Evolutionary conservation across 208 protist genomes (phyloP).

Genomic region (Wallacemonas sp.): DNA sequence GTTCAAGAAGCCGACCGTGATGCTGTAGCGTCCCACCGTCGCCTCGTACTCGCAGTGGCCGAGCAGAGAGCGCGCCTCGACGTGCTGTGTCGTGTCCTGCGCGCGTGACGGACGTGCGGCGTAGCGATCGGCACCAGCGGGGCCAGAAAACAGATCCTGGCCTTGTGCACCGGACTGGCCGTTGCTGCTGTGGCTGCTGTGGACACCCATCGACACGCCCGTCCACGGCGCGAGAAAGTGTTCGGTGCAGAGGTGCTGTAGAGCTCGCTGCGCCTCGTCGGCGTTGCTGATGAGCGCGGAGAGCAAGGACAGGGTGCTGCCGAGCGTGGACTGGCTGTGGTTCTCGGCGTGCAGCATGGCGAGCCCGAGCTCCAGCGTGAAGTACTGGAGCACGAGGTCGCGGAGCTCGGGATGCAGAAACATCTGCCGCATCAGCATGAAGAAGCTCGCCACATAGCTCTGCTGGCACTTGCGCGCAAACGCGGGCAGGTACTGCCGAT

Average conservation of each 20-base stretch:
- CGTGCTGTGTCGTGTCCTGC: constrained; percentile 18
- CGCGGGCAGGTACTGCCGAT: constrained; percentile 62
- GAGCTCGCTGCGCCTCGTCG: constrained; percentile 55
- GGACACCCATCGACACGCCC: no score
- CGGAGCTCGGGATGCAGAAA: constrained; percentile 56
- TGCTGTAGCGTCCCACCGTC: constrained; percentile 64
- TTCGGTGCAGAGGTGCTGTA: neutral
- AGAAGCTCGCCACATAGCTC: constrained; percentile 66
- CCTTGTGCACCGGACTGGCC: no score
- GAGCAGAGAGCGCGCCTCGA: constrained; percentile 59
- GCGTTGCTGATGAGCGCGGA: constrained; percentile 60
- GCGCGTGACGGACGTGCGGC: neutral
- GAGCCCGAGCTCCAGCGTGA: constrained; percentile 61
- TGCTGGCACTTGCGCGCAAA: constrained; percentile 65
- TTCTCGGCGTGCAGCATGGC: constrained; percentile 64
- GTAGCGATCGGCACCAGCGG: neutral
- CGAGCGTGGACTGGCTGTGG: constrained; percentile 63
- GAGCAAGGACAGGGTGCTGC: constrained; percentile 76
- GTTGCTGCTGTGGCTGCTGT: no score
- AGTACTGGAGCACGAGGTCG: constrained; percentile 42
- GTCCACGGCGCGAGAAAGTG: constrained; percentile 14
- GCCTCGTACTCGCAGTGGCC: constrained; percentile 83
- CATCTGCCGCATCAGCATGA: constrained; percentile 78
- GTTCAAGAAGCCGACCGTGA: constrained; percentile 81
- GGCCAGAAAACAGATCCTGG: neutral